phyloP scores from a whole-genome alignment of 2,329 filamentous ascomycete species.

The Zasmidium cellare region DNA sequence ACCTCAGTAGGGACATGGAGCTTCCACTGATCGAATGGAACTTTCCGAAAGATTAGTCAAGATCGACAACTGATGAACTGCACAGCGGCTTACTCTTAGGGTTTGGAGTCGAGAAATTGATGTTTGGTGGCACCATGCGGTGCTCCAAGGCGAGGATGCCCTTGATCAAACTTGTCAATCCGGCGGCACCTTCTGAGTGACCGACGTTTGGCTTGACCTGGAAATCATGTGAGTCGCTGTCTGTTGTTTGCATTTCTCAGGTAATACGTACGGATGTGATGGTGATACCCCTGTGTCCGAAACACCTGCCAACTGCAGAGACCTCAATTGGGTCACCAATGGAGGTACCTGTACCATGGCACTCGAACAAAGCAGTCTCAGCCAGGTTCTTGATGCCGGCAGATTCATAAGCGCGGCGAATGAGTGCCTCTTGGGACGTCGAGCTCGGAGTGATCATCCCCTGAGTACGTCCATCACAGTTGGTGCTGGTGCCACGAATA shows the following conservation, averaged over 20 bases:
- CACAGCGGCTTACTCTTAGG: no score
- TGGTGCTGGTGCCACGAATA: conserved; percentile 6
- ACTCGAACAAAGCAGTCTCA: conserved; percentile 24
- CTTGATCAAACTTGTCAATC: background rate
- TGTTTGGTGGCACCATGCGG: conserved; percentile 24
- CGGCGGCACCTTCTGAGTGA: background rate
- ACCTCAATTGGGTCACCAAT: conserved; percentile 23
- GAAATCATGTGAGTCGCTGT: no score
- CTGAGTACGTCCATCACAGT: conserved; percentile 28
- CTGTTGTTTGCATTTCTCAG: no score
- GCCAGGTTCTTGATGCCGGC: conserved; percentile 25
- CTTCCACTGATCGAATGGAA: conserved; percentile 24
- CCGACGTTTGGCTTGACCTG: background rate
- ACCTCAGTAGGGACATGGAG: conserved; percentile 32
- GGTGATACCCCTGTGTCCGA: no score
- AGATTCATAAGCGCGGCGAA: conserved; percentile 35
- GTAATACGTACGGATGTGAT: no score
- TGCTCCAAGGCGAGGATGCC: conserved; percentile 24
- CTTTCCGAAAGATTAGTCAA: no score
- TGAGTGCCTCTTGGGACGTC: conserved; percentile 37
- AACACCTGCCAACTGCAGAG: conserved; percentile 26
- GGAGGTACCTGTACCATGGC: conserved; percentile 27
- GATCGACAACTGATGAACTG: no score
- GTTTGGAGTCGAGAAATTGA: conserved; percentile 22
- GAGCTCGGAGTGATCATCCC: conserved; percentile 42